phyloP scores from a whole-genome alignment of 768 basidiomycete species.

The Leccinum ochraceum region DNA sequence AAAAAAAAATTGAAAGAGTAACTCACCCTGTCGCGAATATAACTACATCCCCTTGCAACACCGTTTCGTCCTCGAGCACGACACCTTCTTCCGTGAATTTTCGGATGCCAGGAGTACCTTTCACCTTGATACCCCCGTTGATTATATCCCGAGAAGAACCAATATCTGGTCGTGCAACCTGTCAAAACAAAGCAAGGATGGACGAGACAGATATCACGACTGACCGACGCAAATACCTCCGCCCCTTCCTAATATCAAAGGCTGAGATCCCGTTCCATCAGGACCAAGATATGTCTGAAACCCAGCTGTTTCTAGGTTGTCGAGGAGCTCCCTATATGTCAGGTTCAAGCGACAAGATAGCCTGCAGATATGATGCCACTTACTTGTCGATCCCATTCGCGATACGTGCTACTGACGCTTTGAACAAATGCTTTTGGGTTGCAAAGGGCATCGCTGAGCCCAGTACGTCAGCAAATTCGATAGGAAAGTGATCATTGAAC shows the following conservation, averaged over 20 bases:
- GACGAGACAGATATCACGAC: constrained; percentile 1
- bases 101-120: constrained; percentile 34
- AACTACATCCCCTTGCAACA: constrained; percentile 30
- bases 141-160: constrained; percentile 47
- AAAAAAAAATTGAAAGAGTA: no score
- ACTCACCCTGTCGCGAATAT: constrained; percentile 37
- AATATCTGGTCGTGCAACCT: constrained; percentile 21
- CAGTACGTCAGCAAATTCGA: constrained; percentile 29
- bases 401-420: neutral
- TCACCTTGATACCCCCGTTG: constrained; percentile 53
- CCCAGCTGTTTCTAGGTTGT: constrained; percentile 37
- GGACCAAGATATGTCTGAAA: constrained; percentile 41
- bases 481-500: constrained; percentile 28
- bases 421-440: constrained; percentile 18
- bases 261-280: constrained; percentile 37
- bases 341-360: neutral
- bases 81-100: constrained; percentile 31
- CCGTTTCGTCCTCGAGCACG: constrained; percentile 28
- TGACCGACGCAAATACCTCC: constrained; percentile 44
- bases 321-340: constrained; percentile 37
- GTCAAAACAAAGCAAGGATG: neutral
- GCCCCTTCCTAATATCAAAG: constrained; percentile 30
- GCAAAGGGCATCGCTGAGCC: constrained; percentile 24
- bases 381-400: constrained; percentile 29
- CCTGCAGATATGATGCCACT: neutral